Evolutionary conservation across 106 monocot genomes (phyloP).

Genomic region (Platanthera zijinensis): DNA sequence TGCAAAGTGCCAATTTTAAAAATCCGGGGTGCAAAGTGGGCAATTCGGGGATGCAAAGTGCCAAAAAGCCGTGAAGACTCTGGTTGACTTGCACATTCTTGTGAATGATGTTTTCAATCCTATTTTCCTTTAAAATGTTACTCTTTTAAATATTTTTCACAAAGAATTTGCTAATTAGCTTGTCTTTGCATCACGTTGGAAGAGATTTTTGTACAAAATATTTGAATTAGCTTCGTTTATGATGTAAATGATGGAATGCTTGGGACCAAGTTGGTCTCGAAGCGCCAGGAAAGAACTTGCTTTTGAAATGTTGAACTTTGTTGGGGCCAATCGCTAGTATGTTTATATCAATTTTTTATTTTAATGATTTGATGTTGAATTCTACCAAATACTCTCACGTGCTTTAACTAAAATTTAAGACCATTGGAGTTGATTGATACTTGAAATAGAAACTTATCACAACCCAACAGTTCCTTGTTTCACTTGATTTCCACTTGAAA

Average conservation of each 20-base stretch:
- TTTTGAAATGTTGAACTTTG: no score
- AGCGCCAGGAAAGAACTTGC: no score
- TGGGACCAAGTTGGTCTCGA: not conserved
- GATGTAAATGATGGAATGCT: not conserved
- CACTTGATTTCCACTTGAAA: not conserved
- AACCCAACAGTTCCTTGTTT: not conserved
- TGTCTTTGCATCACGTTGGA: not conserved
- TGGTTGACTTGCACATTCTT: slow-evolving; percentile 6
- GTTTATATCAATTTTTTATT: not conserved
- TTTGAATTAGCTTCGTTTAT: not conserved
- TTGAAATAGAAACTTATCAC: not conserved
- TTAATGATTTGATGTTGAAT: not conserved
- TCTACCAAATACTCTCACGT: not conserved
- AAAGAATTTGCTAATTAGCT: not conserved
- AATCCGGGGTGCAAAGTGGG: no score
- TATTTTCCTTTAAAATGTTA: not conserved
- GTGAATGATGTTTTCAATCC: no score
- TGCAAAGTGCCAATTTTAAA: no score
- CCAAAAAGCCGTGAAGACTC: not conserved
- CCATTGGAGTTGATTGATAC: not conserved
- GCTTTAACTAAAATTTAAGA: not conserved
- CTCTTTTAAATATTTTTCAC: not conserved
- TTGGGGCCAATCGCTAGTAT: no score
- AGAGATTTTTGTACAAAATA: not conserved
- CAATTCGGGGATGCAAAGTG: no score